A percentile compares a stretch with the other conserved stretches of the same genome.
Conservation (phyloP, 83 land plant genomes). For the Thuja plicata region DNA sequence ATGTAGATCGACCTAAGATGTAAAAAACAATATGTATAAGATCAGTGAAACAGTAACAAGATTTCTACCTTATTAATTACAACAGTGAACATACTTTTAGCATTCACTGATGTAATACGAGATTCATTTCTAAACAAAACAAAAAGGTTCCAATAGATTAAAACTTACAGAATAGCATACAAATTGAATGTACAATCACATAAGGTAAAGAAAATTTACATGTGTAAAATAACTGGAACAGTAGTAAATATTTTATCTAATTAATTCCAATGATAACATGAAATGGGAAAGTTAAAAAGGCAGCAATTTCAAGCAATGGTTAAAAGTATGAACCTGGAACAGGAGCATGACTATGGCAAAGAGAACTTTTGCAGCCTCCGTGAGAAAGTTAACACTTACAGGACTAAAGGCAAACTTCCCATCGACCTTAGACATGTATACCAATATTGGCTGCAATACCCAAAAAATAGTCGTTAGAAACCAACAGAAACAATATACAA, state of each 20-base stretch:
- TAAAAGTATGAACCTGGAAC: conserved; percentile 59
- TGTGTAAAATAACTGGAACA: background rate
- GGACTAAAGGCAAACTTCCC: conserved; percentile 94
- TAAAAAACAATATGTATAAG: background rate
- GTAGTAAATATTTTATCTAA: background rate
- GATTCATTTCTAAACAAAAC: background rate
- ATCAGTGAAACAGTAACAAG: background rate
- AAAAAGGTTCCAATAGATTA: background rate
- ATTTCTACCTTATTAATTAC: background rate
- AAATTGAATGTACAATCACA: background rate
- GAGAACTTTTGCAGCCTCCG: conserved; percentile 76
- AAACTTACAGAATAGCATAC: background rate
- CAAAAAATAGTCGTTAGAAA: background rate
- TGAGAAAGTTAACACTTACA: conserved; percentile 93
- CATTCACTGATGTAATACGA: background rate
- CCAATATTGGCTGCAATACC: conserved; percentile 85
- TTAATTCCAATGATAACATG: background rate
- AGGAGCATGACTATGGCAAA: conserved; percentile 90
- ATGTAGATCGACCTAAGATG: background rate
- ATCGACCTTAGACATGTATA: conserved; percentile 96
- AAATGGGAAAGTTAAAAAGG: background rate
- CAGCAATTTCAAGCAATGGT: background rate
- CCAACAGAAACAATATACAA: background rate
- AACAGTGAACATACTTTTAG: background rate
- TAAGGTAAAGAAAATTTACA: background rate